Evolutionary conservation across 805 yeast genomes (phyloP).

Genomic region (Metschnikowia kofuensis): DNA sequence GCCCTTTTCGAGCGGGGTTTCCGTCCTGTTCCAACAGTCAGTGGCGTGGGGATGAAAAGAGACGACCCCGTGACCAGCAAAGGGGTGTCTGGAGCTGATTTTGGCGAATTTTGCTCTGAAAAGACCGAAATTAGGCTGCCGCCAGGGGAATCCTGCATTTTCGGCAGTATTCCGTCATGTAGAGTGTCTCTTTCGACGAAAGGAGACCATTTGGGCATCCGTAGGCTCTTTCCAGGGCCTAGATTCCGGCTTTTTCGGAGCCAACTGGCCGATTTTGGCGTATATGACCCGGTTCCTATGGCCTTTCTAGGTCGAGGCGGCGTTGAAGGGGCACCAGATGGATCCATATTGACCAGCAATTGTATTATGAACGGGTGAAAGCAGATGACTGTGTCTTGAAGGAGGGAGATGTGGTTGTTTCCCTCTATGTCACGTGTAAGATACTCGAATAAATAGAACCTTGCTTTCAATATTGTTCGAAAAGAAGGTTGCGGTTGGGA

Average conservation of each 20-base stretch:
- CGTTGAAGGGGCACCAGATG: background rate
- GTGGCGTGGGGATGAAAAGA: constrained; percentile 16
- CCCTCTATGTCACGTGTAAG: too few species aligned
- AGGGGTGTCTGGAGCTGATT: background rate
- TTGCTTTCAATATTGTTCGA: too few species aligned
- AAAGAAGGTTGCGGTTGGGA: too few species aligned
- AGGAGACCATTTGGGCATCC: background rate
- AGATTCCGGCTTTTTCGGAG: background rate
- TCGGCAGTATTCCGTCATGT: background rate
- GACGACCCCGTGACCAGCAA: constrained; percentile 1
- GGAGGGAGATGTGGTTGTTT: too few species aligned
- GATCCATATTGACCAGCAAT: background rate
- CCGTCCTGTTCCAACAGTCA: constrained; percentile 18
- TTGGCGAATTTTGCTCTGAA: background rate
- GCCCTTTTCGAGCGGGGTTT: constrained; percentile 1
- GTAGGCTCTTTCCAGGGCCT: background rate
- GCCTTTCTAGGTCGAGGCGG: constrained; percentile 1
- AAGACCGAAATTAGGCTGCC: background rate
- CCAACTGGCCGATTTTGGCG: constrained; percentile 4
- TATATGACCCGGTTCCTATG: background rate
- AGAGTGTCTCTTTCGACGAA: background rate
- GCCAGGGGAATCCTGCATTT: background rate
- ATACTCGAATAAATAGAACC: too few species aligned
- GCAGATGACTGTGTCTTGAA: too few species aligned
- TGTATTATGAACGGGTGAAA: too few species aligned